Conservation (phyloP, 148 eudicot species). For the Rhododendron griersonianum region DNA sequence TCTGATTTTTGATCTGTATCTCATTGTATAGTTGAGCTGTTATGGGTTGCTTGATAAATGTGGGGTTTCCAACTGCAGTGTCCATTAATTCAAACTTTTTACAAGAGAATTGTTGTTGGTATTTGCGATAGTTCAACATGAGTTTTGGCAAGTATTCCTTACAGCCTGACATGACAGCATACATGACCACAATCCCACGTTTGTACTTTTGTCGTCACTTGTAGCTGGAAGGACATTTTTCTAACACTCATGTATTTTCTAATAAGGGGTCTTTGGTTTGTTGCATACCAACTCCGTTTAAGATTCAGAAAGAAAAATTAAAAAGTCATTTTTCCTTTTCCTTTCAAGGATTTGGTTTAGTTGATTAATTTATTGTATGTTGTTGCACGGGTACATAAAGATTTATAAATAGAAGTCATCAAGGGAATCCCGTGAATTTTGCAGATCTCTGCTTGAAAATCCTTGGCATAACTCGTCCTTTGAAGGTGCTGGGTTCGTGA, state of each 20-base stretch:
- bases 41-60: neutral
- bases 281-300: neutral
- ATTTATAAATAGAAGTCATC: neutral
- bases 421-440: conserved; percentile 11
- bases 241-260: neutral
- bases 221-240: neutral
- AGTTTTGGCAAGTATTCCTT: neutral
- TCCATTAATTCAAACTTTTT: neutral
- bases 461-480: conserved; percentile 98
- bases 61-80: neutral
- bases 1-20: neutral
- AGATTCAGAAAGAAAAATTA: neutral
- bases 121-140: neutral
- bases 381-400: neutral
- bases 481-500: conserved; percentile 92
- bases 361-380: neutral
- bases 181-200: neutral
- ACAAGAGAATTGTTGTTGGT: neutral
- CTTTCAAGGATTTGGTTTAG: neutral
- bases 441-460: conserved; percentile 79
- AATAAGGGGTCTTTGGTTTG: neutral
- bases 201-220: neutral
- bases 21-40: neutral
- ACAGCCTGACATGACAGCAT: neutral
- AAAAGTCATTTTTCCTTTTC: conserved; percentile 6